Evolutionary conservation across 306 rosid genomes (phyloP).

Genomic region (Purshia tridentata): DNA sequence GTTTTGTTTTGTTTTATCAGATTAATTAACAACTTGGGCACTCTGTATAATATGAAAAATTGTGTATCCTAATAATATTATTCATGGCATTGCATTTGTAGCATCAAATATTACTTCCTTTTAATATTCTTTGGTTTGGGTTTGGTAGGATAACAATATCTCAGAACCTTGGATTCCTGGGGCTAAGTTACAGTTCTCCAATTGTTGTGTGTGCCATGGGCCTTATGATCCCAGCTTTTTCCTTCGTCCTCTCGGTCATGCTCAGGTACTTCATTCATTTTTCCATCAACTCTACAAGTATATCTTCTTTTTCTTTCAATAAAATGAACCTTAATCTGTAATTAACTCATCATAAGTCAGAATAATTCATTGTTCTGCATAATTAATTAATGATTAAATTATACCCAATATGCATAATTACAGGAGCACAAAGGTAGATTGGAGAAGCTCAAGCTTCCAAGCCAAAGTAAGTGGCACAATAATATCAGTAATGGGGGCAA

Average conservation of each 20-base stretch:
- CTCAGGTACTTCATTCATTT: slow-evolving; percentile 43
- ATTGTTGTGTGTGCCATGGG: slow-evolving; percentile 77
- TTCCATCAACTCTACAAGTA: background rate
- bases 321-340: too few relatives aligned
- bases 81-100: background rate
- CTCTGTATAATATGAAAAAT: too few relatives aligned
- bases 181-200: slow-evolving; percentile 74
- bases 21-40: too few relatives aligned
- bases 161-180: slow-evolving; percentile 58
- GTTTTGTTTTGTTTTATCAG: too few relatives aligned
- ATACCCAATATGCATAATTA: background rate
- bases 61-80: too few relatives aligned
- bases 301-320: background rate
- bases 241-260: slow-evolving; percentile 49
- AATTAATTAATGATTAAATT: background rate
- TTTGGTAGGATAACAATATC: slow-evolving; percentile 61
- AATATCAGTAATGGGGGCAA: slow-evolving; percentile 62
- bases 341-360: too few relatives aligned
- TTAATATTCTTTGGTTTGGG: slow-evolving; percentile 3
- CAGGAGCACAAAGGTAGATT: slow-evolving; percentile 44
- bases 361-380: too few relatives aligned
- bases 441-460: slow-evolving; percentile 41
- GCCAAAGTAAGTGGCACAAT: slow-evolving; percentile 55
- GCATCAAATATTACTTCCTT: background rate
- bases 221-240: slow-evolving; percentile 59